Conservation (phyloP, 805 yeast species). For the Yarrowia yakushimensis region DNA sequence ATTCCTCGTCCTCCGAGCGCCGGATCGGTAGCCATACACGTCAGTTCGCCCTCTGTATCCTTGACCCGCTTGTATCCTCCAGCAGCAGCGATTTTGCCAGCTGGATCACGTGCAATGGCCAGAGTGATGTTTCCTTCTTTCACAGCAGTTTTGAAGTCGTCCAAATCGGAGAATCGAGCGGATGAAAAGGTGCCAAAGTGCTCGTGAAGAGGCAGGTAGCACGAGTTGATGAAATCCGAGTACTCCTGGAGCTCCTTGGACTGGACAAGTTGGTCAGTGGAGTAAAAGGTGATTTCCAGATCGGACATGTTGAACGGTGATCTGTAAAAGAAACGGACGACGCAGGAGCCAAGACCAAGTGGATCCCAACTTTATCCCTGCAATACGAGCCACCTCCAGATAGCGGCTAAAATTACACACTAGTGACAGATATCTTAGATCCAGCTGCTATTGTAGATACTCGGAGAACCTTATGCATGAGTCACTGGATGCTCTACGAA, state of each 20-base stretch:
- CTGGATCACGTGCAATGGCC: background rate
- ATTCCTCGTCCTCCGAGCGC: background rate
- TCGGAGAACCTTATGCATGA: no score
- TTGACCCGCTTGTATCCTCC: background rate
- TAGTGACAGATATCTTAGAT: no score
- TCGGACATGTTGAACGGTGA: background rate
- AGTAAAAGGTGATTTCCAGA: background rate
- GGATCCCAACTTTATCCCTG: background rate
- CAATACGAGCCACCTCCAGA: background rate
- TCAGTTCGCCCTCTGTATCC: background rate
- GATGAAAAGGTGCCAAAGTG: background rate
- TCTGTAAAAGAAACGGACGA: background rate
- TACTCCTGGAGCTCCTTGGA: background rate
- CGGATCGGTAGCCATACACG: background rate
- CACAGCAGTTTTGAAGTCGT: background rate
- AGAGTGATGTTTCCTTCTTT: background rate
- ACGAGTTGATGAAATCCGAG: slow-evolving; percentile 12
- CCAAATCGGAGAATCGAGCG: background rate
- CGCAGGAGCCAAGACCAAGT: background rate
- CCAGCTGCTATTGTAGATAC: no score
- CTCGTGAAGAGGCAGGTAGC: slow-evolving; percentile 4
- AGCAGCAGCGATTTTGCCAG: slow-evolving; percentile 3
- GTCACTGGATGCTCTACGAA: no score
- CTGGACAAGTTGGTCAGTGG: background rate
- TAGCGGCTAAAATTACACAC: background rate